Base-by-base conservation (phyloP, 2,329 filamentous ascomycete genomes). In the Ophiostoma sp. region DNA sequence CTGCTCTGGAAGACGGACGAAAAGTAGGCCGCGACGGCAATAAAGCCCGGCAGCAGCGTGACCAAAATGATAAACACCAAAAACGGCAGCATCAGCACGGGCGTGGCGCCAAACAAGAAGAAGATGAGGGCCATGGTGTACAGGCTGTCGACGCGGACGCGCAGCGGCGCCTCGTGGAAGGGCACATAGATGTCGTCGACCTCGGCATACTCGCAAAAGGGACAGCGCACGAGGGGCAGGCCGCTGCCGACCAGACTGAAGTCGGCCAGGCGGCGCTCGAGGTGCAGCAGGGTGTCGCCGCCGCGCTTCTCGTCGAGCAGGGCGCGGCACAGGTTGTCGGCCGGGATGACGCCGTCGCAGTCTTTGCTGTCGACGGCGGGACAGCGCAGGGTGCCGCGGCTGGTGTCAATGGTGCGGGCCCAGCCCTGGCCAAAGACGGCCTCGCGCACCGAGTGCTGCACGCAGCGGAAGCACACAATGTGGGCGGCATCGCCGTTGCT, bases 341-440 rank as follows among this genome's bases (percentile, higher is more conserved):
- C 82, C 0, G 91, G 85, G 67, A 98, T 85, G 75, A 85, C 86
- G n/a, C 93, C 93, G 17, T 84, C 77, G 75, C 95, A 98, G n/a
- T 87, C 87, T 64, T 84, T 80, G 0, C 86, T 82, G 68, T 89
- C 85, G 0, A 92, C 89, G 1, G 94, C 92, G n/a, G 96, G 85
- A 77, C 95, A 98, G 72, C 87, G 87, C 69, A 98, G 83, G 0
- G 92, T 93, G 52, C 91, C 91, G 52, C 84, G 87, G 71, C 88
- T 84, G 36, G 87, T 79, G 76, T 95, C 86, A 75, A 97, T 90
- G 75, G 87, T 95, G 71, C 90, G 89, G 67, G 88, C 86, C 92
- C 94, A 97, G 68, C 92, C 92, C 78, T 98, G 95, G 0, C 95
- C 95, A 77, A 96, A 98, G 0, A 98, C 82, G 1, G 94, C 93